Conservation (phyloP, 2,329 filamentous ascomycete genomes). For the Monilinia polystroma region DNA sequence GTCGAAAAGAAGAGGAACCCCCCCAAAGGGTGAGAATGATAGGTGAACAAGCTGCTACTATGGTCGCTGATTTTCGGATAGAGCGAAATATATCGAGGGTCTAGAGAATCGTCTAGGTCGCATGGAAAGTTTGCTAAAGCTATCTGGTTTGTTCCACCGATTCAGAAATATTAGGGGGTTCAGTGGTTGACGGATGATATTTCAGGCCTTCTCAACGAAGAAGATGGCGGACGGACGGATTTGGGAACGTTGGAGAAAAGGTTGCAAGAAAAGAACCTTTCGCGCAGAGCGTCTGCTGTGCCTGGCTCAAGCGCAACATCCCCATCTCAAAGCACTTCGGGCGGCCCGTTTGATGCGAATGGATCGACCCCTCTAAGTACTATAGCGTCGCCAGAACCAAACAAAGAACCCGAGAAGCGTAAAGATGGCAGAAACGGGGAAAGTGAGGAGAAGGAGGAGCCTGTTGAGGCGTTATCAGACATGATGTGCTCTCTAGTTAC, state of each 20-base stretch:
- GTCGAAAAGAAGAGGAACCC: conserved; percentile 98
- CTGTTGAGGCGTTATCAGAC: conserved; percentile 87
- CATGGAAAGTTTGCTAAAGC: conserved; percentile 86
- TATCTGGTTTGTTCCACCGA: conserved; percentile 60
- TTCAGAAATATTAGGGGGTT: neutral
- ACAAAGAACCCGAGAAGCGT: conserved; percentile 32
- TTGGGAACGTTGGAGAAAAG: conserved; percentile 84
- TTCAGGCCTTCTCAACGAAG: conserved; percentile 75
- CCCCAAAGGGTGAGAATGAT: conserved; percentile 76
- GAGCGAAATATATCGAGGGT: conserved; percentile 96
- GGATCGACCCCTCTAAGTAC: conserved; percentile 46
- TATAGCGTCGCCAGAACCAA: conserved; percentile 50
- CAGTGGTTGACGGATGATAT: conserved; percentile 28
- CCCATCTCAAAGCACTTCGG: conserved; percentile 46
- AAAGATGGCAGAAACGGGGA: conserved; percentile 36
- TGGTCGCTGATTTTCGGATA: conserved; percentile 43
- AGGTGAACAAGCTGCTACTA: neutral
- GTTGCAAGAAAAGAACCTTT: conserved; percentile 54
- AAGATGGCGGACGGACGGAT: conserved; percentile 82
- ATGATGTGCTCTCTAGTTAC: conserved; percentile 99
- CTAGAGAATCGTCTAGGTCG: conserved; percentile 91
- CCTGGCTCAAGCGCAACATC: conserved; percentile 37
- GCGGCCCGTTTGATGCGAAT: conserved; percentile 41
- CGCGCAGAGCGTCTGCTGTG: conserved; percentile 35
- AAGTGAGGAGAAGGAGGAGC: conserved; percentile 56